Evolutionary conservation across 1,139 yeast genomes (phyloP).

Genomic region (Yamadazyma aaseri): DNA sequence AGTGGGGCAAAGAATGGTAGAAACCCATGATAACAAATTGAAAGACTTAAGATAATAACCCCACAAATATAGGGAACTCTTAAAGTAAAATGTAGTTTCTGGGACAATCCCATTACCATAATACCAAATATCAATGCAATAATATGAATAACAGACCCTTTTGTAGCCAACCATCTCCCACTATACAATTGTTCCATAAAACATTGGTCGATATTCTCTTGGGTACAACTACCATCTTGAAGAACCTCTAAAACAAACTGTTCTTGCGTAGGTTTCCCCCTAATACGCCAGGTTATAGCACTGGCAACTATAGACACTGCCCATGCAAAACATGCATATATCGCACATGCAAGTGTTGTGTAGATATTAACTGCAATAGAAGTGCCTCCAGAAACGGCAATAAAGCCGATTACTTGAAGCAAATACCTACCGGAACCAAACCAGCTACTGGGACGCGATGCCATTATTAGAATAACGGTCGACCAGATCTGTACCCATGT

Average conservation of each 20-base stretch:
- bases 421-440: conserved; percentile 31
- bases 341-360: conserved; percentile 17
- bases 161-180: conserved; percentile 30
- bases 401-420: conserved; percentile 28
- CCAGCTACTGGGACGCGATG: conserved; percentile 28
- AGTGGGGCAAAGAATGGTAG: conserved; percentile 28
- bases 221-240: conserved; percentile 26
- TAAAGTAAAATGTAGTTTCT: conserved; percentile 20
- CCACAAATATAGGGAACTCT: conserved; percentile 24
- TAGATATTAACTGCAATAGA: conserved; percentile 22
- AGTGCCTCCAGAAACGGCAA: conserved; percentile 28
- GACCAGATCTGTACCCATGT: conserved; percentile 33
- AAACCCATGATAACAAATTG: conserved; percentile 26
- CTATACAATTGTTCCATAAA: conserved; percentile 21
- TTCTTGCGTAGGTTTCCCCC: conserved; percentile 24
- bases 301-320: conserved; percentile 23
- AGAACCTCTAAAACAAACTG: conserved; percentile 21
- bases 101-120: conserved; percentile 25
- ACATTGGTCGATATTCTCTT: conserved; percentile 21
- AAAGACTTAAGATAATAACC: conserved; percentile 22
- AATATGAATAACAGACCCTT: conserved; percentile 24
- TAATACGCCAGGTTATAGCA: conserved; percentile 24
- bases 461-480: conserved; percentile 24
- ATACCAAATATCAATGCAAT: conserved; percentile 27
- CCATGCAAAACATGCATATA: conserved; percentile 24